Percentiles rank a stretch among this genome's conserved stretches.
phyloP scores from a whole-genome alignment of 2,329 filamentous ascomycete genomes.

The Ophiostoma novo-ulmi region DNA sequence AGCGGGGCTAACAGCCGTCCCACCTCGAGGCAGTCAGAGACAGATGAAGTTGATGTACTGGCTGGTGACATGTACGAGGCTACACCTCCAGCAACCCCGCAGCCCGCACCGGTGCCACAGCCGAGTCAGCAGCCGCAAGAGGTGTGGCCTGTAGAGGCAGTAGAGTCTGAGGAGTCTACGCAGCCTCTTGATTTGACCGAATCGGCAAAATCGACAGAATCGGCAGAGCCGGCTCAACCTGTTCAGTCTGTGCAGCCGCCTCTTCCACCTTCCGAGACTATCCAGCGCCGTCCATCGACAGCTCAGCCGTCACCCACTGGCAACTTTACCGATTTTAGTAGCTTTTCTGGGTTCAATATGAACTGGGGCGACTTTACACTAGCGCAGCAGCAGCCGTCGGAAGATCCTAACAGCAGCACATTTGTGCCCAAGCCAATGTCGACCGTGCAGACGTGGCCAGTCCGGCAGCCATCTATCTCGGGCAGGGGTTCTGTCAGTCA shows the following conservation, averaged over 20 bases:
- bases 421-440: conserved; percentile 23
- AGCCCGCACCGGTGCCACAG: neutral
- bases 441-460: conserved; percentile 25
- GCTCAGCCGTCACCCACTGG: neutral
- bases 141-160: neutral
- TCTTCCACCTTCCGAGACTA: neutral
- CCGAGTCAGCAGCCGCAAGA: neutral
- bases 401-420: neutral
- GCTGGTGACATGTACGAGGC: conserved; percentile 24
- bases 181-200: neutral
- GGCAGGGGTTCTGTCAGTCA: neutral
- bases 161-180: neutral
- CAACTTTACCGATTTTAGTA: neutral
- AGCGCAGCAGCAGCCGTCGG: conserved; percentile 20
- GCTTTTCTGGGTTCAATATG: neutral
- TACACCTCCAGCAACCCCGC: conserved; percentile 22
- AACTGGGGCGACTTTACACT: neutral
- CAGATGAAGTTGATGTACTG: neutral
- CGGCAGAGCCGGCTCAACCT: neutral
- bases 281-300: neutral
- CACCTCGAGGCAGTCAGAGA: neutral
- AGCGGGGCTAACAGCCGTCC: conserved; percentile 11
- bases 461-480: conserved; percentile 23
- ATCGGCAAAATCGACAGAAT: neutral
- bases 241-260: neutral